phyloP scores from a whole-genome alignment of 2,329 filamentous ascomycete genomes.

The Fusarium poae region DNA sequence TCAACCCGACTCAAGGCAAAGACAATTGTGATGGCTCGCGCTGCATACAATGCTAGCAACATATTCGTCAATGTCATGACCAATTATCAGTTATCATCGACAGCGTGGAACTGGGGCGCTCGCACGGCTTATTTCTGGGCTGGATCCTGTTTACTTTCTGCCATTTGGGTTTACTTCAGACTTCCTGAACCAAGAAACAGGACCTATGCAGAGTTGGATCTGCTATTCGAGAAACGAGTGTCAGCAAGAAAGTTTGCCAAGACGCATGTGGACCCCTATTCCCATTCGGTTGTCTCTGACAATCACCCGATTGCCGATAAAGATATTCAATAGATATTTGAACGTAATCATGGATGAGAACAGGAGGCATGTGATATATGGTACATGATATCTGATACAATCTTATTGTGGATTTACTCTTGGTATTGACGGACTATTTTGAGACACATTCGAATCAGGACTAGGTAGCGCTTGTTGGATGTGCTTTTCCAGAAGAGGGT shows the following conservation, averaged over 20 bases:
- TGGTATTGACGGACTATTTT: conserved; percentile 7
- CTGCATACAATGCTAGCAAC: conserved; percentile 59
- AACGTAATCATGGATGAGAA: fast-evolving
- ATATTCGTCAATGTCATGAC: conserved; percentile 65
- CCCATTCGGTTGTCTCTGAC: conserved; percentile 10
- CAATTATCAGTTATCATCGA: conserved; percentile 62
- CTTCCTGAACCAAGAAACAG: conserved; percentile 67
- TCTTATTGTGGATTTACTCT: conserved; percentile 1
- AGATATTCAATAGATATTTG: conserved; percentile 3
- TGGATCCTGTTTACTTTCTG: conserved; percentile 61
- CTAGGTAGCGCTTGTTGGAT: conserved; percentile 54
- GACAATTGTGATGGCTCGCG: conserved; percentile 65
- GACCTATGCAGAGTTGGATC: conserved; percentile 60
- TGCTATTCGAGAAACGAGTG: conserved; percentile 57
- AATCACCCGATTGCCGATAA: conserved; percentile 28
- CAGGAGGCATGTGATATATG: neutral
- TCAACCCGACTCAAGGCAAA: conserved; percentile 67
- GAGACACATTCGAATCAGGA: conserved; percentile 27
- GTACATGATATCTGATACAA: neutral
- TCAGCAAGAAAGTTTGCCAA: conserved; percentile 57
- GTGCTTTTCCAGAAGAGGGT: conserved; percentile 57
- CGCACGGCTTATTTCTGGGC: conserved; percentile 63
- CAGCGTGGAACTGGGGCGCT: conserved; percentile 63
- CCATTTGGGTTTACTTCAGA: conserved; percentile 64
- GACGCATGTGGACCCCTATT: conserved; percentile 56